These are phyloP conservation scores for Pachyrhizus erosus DNA, from an alignment of 306 rosid genomes.

Conservation along the genomic window DNA sequence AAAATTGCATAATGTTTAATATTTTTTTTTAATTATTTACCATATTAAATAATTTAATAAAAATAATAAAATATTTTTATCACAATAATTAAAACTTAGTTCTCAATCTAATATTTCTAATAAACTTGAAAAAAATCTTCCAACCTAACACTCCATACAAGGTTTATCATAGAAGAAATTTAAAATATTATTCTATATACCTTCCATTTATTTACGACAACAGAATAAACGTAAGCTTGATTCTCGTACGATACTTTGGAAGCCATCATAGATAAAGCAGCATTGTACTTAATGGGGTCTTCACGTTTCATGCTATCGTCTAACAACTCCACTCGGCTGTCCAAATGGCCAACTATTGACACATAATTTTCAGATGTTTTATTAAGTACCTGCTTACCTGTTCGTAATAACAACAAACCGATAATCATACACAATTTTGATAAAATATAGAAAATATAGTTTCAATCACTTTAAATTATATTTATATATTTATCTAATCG, in stretches of 20 bases:
- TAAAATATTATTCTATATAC: constrained; percentile 24
- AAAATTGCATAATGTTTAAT: too few species aligned
- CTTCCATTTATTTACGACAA: constrained; percentile 54
- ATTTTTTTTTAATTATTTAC: too few species aligned
- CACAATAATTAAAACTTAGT: too few species aligned
- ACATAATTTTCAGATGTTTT: constrained; percentile 40
- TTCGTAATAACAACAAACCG: not conserved
- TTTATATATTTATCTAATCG: not conserved
- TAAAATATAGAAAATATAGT: not conserved
- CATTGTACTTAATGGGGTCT: constrained; percentile 44
- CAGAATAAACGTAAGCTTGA: constrained; percentile 35
- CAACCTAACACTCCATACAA: too few species aligned
- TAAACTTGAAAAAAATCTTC: too few species aligned
- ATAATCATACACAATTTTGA: not conserved
- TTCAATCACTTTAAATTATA: not conserved
- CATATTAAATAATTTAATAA: too few species aligned
- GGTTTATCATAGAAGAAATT: not conserved
- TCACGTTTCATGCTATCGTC: constrained; percentile 40
- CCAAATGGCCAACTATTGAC: constrained; percentile 51
- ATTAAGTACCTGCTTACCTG: constrained; percentile 50
- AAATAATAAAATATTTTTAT: too few species aligned
- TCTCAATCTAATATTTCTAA: too few species aligned
- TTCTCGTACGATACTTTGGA: constrained; percentile 65
- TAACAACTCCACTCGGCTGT: constrained; percentile 48
- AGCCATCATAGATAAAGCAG: constrained; percentile 61